Conservation (phyloP, 768 basidiomycete genomes). For the Cyathus striatus region DNA sequence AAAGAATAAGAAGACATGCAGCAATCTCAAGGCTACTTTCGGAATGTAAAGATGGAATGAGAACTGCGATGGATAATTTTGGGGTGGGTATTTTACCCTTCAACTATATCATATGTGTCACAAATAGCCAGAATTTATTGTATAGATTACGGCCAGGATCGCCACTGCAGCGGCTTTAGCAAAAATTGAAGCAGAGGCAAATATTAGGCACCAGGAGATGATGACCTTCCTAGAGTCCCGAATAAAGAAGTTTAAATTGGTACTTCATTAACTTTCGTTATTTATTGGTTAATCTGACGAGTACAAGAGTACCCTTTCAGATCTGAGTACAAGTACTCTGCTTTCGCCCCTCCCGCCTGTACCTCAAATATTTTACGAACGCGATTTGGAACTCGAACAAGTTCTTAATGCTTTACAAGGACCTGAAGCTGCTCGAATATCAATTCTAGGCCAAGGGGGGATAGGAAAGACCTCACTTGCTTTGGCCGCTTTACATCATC, state of each 20-base stretch:
- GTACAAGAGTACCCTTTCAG: no score
- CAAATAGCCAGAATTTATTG: not conserved
- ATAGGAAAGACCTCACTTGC: not conserved
- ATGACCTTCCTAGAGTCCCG: not conserved
- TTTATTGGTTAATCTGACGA: no score
- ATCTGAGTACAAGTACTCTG: not conserved
- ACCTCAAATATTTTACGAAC: not conserved
- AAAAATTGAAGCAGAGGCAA: not conserved
- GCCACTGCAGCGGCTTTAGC: not conserved
- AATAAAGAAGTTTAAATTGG: not conserved
- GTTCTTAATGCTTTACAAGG: not conserved
- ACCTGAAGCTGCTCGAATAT: not conserved
- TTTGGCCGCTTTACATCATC: not conserved
- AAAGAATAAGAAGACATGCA: not conserved
- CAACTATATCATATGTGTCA: not conserved
- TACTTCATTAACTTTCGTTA: not conserved
- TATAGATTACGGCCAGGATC: not conserved
- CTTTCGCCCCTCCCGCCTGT: not conserved
- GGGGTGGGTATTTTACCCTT: not conserved
- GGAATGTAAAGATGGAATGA: not conserved
- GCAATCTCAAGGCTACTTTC: not conserved
- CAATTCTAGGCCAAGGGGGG: not conserved
- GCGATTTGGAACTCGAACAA: not conserved
- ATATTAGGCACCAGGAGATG: not conserved
- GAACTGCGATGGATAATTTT: not conserved